phyloP scores from a whole-genome alignment of 768 basidiomycete species.

The Suillus fuscotomentosus region DNA sequence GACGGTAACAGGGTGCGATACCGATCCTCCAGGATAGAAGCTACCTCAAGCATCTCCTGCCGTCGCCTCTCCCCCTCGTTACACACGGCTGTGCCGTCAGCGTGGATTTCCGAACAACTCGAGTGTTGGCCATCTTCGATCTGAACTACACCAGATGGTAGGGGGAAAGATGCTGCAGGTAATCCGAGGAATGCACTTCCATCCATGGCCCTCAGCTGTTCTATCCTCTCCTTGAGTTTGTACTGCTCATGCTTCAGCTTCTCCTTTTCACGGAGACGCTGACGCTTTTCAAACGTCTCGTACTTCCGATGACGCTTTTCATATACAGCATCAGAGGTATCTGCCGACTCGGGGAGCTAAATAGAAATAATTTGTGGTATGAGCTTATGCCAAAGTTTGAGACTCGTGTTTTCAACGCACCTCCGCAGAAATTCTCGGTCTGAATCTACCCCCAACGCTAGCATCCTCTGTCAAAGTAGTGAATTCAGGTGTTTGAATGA shows the following conservation, averaged over 20 bases:
- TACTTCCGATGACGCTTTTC: constrained; percentile 84
- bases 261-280: constrained; percentile 85
- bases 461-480: constrained; percentile 45
- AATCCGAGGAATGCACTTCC: constrained; percentile 63
- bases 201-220: constrained; percentile 78
- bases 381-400: not conserved
- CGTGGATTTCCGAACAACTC: constrained; percentile 32
- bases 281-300: constrained; percentile 82
- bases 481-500: constrained; percentile 81
- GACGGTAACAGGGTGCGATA: constrained; percentile 75
- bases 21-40: constrained; percentile 63
- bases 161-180: constrained; percentile 57
- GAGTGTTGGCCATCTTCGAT: constrained; percentile 26
- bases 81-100: constrained; percentile 37
- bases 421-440: constrained; percentile 67
- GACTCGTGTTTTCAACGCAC: constrained; percentile 41
- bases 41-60: constrained; percentile 71
- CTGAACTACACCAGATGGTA: constrained; percentile 22
- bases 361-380: not conserved
- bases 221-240: constrained; percentile 86
- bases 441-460: constrained; percentile 64
- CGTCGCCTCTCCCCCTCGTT: constrained; percentile 74
- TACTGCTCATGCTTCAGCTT: constrained; percentile 91
- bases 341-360: constrained; percentile 44
- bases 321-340: constrained; percentile 80